Percentiles rank a stretch among this genome's conserved stretches.
Conservation (phyloP, 2,329 filamentous ascomycete species). For the Penicillium sp. region DNA sequence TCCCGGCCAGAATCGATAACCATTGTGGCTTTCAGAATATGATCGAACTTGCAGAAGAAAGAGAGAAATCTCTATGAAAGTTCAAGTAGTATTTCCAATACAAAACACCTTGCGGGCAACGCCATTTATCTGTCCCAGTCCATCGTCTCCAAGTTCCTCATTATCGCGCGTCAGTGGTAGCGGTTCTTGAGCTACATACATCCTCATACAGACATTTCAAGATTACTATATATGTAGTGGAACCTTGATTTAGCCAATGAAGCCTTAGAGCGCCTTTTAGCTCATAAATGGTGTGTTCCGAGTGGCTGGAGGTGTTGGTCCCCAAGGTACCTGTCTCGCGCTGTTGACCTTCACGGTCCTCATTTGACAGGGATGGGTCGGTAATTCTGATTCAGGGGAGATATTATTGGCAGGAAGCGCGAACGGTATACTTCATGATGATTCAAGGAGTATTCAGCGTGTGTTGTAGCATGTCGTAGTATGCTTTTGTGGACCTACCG, state of each 20-base stretch:
- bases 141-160: constrained; percentile 37
- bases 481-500: not conserved
- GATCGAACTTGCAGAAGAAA: not conserved
- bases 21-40: constrained; percentile 22
- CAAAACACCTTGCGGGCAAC: constrained; percentile 26
- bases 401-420: not conserved
- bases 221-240: constrained; percentile 21
- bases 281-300: constrained; percentile 29
- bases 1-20: constrained; percentile 33
- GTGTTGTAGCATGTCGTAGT: too few species aligned
- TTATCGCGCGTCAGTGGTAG: constrained; percentile 1
- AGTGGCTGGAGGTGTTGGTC: constrained; percentile 21
- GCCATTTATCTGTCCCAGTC: constrained; percentile 19
- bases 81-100: not conserved
- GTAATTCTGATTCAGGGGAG: constrained; percentile 16
- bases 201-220: constrained; percentile 20
- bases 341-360: constrained; percentile 33
- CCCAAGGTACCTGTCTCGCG: constrained; percentile 31
- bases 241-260: constrained; percentile 17
- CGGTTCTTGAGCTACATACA: constrained; percentile 18
- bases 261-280: not conserved
- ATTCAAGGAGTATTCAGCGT: not conserved
- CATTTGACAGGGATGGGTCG: constrained; percentile 15
- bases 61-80: not conserved
- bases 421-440: not conserved